Conservation (phyloP, 495 filamentous ascomycete species). For the Penicillium cosmopolitanum region DNA sequence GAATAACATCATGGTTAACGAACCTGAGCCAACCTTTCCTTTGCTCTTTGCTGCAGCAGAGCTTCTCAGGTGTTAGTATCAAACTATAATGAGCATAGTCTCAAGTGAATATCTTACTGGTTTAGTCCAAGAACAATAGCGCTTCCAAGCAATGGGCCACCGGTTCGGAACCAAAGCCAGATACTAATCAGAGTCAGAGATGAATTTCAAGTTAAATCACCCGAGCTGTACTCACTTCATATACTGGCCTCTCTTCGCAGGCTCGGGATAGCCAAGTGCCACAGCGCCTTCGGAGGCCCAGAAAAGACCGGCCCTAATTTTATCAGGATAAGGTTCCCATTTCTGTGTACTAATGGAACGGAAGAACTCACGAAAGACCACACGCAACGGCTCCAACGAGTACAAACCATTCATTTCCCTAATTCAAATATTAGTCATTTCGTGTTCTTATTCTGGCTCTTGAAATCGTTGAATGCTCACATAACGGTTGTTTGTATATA, state of each 20-base stretch:
- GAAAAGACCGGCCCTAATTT: slow-evolving; percentile 58
- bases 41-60: slow-evolving; percentile 23
- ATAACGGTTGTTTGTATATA: slow-evolving; percentile 70
- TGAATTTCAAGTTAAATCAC: neutral
- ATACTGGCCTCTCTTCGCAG: slow-evolving; percentile 57
- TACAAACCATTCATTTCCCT: slow-evolving; percentile 65
- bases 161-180: slow-evolving; percentile 62
- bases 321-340: neutral
- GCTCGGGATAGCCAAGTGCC: slow-evolving; percentile 65
- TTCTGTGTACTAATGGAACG: neutral
- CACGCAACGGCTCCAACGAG: slow-evolving; percentile 66
- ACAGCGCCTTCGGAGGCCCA: slow-evolving; percentile 69
- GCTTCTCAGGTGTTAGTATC: slow-evolving; percentile 23
- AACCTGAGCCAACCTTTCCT: slow-evolving; percentile 36
- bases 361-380: slow-evolving; percentile 53
- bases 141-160: slow-evolving; percentile 63
- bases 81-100: slow-evolving; percentile 15
- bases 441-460: neutral
- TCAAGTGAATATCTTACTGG: slow-evolving; percentile 24
- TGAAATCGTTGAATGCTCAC: slow-evolving; percentile 14
- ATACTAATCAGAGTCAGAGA: slow-evolving; percentile 33
- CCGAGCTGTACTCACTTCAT: slow-evolving; percentile 38
- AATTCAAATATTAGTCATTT: slow-evolving; percentile 7
- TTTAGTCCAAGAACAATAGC: slow-evolving; percentile 66
- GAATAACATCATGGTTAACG: neutral